These are phyloP conservation scores for Stenogyne calaminthoides DNA, from an alignment of 305 asterid species.

Conservation along the genomic window DNA sequence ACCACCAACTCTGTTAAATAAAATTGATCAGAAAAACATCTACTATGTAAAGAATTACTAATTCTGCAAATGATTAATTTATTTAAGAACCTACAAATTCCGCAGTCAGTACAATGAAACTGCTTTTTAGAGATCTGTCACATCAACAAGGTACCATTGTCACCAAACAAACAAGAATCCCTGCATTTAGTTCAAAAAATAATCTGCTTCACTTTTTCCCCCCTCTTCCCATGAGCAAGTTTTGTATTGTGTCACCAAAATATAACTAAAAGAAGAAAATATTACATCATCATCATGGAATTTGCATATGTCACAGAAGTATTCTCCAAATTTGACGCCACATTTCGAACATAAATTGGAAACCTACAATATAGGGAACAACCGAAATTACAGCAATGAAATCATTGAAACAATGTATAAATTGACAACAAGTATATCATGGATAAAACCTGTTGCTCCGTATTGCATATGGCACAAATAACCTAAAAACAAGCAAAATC, in stretches of 20 bases:
- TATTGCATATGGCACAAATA: conserved; percentile 64
- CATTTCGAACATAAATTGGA: conserved; percentile 67
- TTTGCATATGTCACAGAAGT: conserved; percentile 79
- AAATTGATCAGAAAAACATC: conserved; percentile 28
- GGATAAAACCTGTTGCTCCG: conserved; percentile 60
- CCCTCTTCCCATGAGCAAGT: not conserved
- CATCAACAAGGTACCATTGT: conserved; percentile 31
- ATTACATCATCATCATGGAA: conserved; percentile 90
- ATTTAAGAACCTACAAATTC: conserved; percentile 85
- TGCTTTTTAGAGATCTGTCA: conserved; percentile 64
- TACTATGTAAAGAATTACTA: not conserved
- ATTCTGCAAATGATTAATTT: not conserved
- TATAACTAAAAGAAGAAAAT: conserved; percentile 11
- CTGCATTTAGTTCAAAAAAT: conserved; percentile 19
- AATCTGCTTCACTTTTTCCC: conserved; percentile 9
- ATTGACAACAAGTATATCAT: conserved; percentile 13
- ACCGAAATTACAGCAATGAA: conserved; percentile 24
- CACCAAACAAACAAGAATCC: conserved; percentile 25
- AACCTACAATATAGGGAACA: conserved; percentile 44
- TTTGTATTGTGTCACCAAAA: not conserved
- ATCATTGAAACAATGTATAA: conserved; percentile 14
- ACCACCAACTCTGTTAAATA: conserved; percentile 81
- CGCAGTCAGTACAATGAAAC: conserved; percentile 90
- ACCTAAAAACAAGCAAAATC: conserved; percentile 40
- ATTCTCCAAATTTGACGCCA: conserved; percentile 83